Base-by-base conservation (phyloP, 179 eudicot species). In the Drosera spatulata region DNA sequence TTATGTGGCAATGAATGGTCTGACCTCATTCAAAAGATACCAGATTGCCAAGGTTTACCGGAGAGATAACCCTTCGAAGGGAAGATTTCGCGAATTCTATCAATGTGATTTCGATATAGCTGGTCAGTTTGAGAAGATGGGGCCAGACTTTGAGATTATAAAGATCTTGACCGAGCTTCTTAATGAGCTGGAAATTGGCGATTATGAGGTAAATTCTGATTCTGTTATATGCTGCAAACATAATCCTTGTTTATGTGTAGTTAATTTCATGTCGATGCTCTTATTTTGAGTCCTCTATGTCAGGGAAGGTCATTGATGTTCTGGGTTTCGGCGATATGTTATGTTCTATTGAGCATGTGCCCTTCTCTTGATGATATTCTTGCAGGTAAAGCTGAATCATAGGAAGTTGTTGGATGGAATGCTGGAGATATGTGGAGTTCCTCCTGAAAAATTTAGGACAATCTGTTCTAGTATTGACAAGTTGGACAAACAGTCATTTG, bases 21-120 rank as follows among this genome's bases (percentile, higher is more conserved):
- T 94, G 61, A 78, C 88, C 10, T 86, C 99, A 50, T 83, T 81
- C 61, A 94, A 87, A 80, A 79, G 99, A 75, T 90, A 90, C 74
- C 99, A 93, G 73, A 87, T 93, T 69, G 97, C 88, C 46, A 90
- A 93, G 72, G 99, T 93, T 51, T 85, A 93, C 64, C 77, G 99
- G 78, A 83, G 99, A 78, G 97, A 94, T 69, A 94, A 90, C 65
- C 97, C 96, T 50, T 94, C 99, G 3, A 94, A 90, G 75, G 99
- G 97, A 68, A 77, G 99, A 72, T 90, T 73, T 61, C 88, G 97
- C 66, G 99, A 94, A 79, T 94, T 94, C 72, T 94, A 87, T 85
- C 99, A 90, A 69, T 90, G 99, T 66, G 97, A 94, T 63, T 83
- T 90, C 70, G 99, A 90, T 61, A 85, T 93, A 57, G 99, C 99